Evolutionary conservation across 768 basidiomycete species (phyloP).

Genomic region (Agaricus subrufescens): DNA sequence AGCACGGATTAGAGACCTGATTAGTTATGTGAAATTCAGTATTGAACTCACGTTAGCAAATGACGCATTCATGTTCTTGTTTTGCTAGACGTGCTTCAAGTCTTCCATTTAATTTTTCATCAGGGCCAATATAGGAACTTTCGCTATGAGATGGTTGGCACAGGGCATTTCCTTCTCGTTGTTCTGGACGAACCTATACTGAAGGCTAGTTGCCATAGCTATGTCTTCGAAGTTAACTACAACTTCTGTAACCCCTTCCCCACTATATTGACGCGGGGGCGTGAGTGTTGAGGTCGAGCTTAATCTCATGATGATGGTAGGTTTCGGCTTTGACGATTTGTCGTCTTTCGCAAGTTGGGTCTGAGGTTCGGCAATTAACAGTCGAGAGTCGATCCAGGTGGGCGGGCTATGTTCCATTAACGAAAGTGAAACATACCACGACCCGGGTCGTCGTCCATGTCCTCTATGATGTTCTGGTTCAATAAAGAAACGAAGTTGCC

Average conservation of each 20-base stretch:
- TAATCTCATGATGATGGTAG: constrained; percentile 32
- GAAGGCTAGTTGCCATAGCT: constrained; percentile 38
- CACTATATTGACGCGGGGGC: constrained; percentile 14
- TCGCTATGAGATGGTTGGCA: constrained; percentile 22
- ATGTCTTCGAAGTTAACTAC: constrained; percentile 36
- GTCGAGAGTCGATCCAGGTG: constrained; percentile 49
- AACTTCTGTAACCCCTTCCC: constrained; percentile 20
- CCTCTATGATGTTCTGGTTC: constrained; percentile 14
- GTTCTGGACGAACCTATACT: constrained; percentile 44
- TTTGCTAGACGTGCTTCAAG: constrained; percentile 41
- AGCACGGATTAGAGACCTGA: background rate
- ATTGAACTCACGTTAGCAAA: constrained; percentile 27
- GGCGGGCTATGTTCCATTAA: constrained; percentile 55
- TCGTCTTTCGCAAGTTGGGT: constrained; percentile 1
- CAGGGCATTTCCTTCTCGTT: background rate
- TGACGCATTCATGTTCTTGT: constrained; percentile 38
- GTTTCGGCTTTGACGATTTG: constrained; percentile 22
- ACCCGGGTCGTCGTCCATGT: constrained; percentile 24
- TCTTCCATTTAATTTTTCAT: constrained; percentile 40
- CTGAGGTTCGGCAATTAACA: constrained; percentile 36
- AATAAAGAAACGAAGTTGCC: constrained; percentile 43
- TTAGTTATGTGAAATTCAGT: background rate
- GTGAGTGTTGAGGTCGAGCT: constrained; percentile 29
- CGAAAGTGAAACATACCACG: constrained; percentile 47
- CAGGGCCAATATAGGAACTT: constrained; percentile 40